phyloP scores from a whole-genome alignment of 1,284 basidiomycete species.

The Flammula alnicola region DNA sequence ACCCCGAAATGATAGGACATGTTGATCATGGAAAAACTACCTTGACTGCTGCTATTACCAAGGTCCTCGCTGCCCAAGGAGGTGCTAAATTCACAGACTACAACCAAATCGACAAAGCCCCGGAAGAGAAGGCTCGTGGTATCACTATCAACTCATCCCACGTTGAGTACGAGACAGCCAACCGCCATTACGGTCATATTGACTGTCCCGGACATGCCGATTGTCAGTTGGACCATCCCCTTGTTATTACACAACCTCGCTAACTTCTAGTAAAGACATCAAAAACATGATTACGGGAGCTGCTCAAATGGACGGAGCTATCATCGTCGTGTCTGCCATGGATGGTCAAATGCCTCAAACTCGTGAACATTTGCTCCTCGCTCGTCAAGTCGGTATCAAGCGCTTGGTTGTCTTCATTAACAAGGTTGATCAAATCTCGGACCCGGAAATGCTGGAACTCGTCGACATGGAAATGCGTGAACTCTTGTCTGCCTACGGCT shows the following conservation, averaged over 20 bases:
- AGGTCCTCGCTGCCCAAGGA: conserved; percentile 82
- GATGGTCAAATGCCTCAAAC: conserved; percentile 99
- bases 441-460: conserved; percentile 98
- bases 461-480: conserved; percentile 99
- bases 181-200: conserved; percentile 98
- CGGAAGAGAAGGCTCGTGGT: conserved; percentile 99
- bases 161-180: conserved; percentile 96
- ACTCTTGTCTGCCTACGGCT: conserved; percentile 91
- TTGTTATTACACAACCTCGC: background rate
- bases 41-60: conserved; percentile 98
- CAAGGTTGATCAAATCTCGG: conserved; percentile 97
- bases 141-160: conserved; percentile 97
- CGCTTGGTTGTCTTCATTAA: conserved; percentile 99
- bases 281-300: conserved; percentile 99
- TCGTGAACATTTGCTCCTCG: conserved; percentile 95
- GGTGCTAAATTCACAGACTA: conserved; percentile 98
- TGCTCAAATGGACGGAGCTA: conserved; percentile 98
- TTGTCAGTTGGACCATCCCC: conserved; percentile 57
- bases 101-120: conserved; percentile 98
- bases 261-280: conserved; percentile 59
- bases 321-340: conserved; percentile 97
- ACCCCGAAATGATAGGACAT: conserved; percentile 58
- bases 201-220: conserved; percentile 97
- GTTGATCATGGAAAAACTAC: conserved; percentile 98
- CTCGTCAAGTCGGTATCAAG: conserved; percentile 98